Evolutionary conservation across 1,284 basidiomycete species (phyloP).

Genomic region (Apiotrichum montevideense): DNA sequence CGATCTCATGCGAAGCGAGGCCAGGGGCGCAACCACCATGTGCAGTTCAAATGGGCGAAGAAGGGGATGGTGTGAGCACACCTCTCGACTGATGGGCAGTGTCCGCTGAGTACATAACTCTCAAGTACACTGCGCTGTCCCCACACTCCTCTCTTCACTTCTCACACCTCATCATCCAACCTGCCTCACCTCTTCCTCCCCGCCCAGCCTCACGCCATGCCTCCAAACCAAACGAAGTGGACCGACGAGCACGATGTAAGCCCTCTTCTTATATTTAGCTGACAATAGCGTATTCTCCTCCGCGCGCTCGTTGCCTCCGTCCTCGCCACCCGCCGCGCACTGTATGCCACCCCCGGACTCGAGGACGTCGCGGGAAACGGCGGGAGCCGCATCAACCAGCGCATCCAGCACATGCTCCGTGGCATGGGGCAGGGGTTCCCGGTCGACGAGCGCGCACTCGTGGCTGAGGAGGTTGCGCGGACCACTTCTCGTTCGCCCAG

Average conservation of each 20-base stretch:
- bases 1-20: no score
- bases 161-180: no score
- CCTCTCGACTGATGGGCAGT: no score
- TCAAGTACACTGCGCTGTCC: no score
- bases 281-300: constrained; percentile 6
- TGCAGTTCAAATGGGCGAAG: no score
- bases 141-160: no score
- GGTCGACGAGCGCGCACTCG: background rate
- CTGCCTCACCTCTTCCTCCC: no score
- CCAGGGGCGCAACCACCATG: no score
- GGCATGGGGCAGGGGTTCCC: constrained; percentile 5
- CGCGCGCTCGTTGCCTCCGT: constrained; percentile 5
- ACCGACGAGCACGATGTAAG: constrained; percentile 19
- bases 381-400: constrained; percentile 15
- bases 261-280: background rate
- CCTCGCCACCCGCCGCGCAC: constrained; percentile 7
- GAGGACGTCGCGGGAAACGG: constrained; percentile 16
- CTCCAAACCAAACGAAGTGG: constrained; percentile 5
- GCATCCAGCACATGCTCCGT: constrained; percentile 8
- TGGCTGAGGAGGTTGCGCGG: constrained; percentile 3
- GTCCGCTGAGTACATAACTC: no score
- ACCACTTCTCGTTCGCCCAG: no score
- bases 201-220: background rate
- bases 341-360: constrained; percentile 19
- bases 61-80: no score